Evolutionary conservation across 306 rosid species (phyloP), one percentile per base, ranked within the genome.

Genomic region (Vigna unguiculata): DNA sequence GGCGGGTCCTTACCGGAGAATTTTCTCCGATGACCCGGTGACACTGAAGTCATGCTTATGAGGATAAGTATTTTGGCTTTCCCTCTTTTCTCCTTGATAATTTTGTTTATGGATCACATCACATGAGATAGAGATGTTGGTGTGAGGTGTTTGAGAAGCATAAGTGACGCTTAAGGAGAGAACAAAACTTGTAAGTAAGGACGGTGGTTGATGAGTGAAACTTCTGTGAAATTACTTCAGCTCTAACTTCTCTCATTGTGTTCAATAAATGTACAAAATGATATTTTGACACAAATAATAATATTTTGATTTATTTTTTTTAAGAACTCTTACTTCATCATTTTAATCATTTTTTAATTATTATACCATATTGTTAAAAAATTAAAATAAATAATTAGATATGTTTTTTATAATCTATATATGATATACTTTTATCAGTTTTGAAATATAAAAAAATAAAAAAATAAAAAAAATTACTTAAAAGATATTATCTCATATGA

Each of bases 61-160:
- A 80, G 84, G 76, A 80, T 80, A 22, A 80, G 80, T 30, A 80
- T 80, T 36, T 55, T 80, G 53, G 71, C 61, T 32, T 34, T 55
- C 6, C 41, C 32, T 25, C 41, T 24, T 48, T 17, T 0, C 4
- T 12, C 5, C 4, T 38, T 32, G 2, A 13, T 54, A 14, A 0
- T 6, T 32, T 71, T 54, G 67, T 34, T 69, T 14, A 4, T 34
- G 6, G 64, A 38, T 36, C 45, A n/a, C 19, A 36, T 1, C 22
- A 32, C 19, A 17, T 5, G 30, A 10, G 9, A 17, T 6, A 61
- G 46, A 16, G 13, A 15, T 5, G 60, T 45, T 55, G 36, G 3
- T 7, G 5, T 4, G 65, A 9, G 48, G 57, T 6, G 58, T 30
- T 61, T 32, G 53, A 71, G 34, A 71, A 71, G 63, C 25, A 6